phyloP scores from a whole-genome alignment of 2,329 filamentous ascomycete species.

The Aspergillus sp. region DNA sequence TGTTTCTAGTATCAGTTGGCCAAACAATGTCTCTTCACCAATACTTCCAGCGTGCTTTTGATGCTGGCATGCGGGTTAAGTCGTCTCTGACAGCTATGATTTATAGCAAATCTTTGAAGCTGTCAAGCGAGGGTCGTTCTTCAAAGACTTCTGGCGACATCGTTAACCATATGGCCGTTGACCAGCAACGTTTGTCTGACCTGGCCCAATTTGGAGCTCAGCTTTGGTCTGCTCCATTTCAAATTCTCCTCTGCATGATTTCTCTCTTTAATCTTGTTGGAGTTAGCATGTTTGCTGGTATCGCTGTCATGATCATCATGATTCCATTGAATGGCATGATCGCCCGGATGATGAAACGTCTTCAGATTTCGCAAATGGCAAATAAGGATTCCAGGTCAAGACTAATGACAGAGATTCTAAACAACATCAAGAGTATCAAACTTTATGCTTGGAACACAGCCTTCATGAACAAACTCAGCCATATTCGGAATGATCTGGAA shows the following conservation, averaged over 20 bases:
- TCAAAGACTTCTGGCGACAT: constrained; percentile 93
- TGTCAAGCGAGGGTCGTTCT: constrained; percentile 88
- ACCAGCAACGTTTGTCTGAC: constrained; percentile 90
- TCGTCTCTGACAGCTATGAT: constrained; percentile 81
- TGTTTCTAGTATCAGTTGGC: constrained; percentile 79
- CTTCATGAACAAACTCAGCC: constrained; percentile 96
- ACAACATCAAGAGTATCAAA: constrained; percentile 99
- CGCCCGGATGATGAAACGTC: constrained; percentile 81
- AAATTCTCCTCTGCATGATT: constrained; percentile 90
- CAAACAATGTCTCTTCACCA: constrained; percentile 92
- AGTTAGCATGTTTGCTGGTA: constrained; percentile 88
- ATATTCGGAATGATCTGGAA: constrained; percentile 91
- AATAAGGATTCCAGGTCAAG: constrained; percentile 93
- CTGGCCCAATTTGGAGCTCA: constrained; percentile 92
- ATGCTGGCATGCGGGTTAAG: constrained; percentile 95
- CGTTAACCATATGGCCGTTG: constrained; percentile 98
- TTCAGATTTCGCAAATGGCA: constrained; percentile 97
- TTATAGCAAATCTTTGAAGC: constrained; percentile 78
- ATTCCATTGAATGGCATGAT: constrained; percentile 92
- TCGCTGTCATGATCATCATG: constrained; percentile 94
- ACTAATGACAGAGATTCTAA: constrained; percentile 93
- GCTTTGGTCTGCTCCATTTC: constrained; percentile 92
- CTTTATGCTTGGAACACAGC: constrained; percentile 95
- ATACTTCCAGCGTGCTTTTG: constrained; percentile 92
- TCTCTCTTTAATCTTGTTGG: constrained; percentile 94